Base-by-base conservation (phyloP, 257 asterid species). In the Apocynum venetum region DNA sequence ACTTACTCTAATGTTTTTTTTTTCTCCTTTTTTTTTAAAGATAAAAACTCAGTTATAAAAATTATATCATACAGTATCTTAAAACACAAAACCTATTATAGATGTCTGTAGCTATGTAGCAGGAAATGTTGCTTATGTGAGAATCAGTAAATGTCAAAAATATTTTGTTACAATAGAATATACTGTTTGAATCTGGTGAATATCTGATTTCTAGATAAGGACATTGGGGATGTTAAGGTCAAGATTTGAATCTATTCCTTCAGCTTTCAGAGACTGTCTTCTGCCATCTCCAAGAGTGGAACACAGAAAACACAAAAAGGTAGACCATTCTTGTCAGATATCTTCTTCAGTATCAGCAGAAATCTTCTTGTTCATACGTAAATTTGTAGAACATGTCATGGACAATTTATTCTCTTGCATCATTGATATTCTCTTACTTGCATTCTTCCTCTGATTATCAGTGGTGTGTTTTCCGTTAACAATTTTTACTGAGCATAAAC, bases 191-290 rank as follows among this genome's bases (percentile, higher is more conserved):
- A 20, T 76, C 20, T 38, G 41, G 15, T 66, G 47, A 67, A 12
- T 36, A n/a, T 40, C 64, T 48, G 76, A 74, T 82, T 47, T 81
- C 73, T 80, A 96, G 99, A 96, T 96, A 86, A 89, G 99, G 90
- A 93, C 99, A 72, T 93, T 96, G 80, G 97, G 97, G 77, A 96
- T 96, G 98, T 78, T 96, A 82, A 86, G 99, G 85, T 97, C 99
- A 72, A 89, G 99, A 83, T 96, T 93, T 72, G 98, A 90, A 64
- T 82, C 97, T 71, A 87, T 96, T 80, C 99, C 99, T 76, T 80
- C 88, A 79, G 99, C 99, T 85, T 96, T 96, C 90, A 91, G 89
- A 77, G 87, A 81, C 82, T 92, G 90, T 44, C 97, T 93, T 51
- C 95, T 96, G 77, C 99, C 99, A 64, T 82, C 83, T 78, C 82